Base-by-base conservation (phyloP, 225 moss, liverwort and hornwort genomes). In the Thuidium tamariscinum region DNA sequence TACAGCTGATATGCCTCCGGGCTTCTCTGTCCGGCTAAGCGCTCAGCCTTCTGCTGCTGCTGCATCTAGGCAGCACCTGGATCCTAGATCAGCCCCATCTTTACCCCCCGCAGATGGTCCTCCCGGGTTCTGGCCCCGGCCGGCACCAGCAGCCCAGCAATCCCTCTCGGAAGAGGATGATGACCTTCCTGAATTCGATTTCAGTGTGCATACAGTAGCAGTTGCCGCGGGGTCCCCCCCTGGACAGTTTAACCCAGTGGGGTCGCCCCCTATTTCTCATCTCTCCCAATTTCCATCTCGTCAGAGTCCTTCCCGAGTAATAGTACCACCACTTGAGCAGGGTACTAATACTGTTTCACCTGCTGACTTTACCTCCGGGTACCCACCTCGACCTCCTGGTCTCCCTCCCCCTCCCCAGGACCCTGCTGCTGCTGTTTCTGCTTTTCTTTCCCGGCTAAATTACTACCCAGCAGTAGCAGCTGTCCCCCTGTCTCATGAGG, bases 171-270 rank as follows among this genome's bases (percentile, higher is more conserved):
- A 90, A 64, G 95, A 97, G 66, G 97, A 97, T 77, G 97, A 97
- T 86, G 97, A 97, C 85, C 96, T 96, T 85, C 97, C 96, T 54
- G 97, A 97, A 90, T 97, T 97, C 68, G 94, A 96, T 84, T 97
- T 96, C 88, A 92, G 94, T 77, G 85, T 86, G 23, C 96, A 95
- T 41, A 76, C 87, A 61, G 91, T 87, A 42, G 80, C 84, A 79
- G 88, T 59, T 61, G 62, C 75, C 30, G 80, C 75, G 62, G 81
- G 80, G 26, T 81, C 90, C 16, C 74, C 90, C 79, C 62, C 87
- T 86, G 62, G 83, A 42, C 89, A 89, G 42, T 84, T 89, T 18
- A 74, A 79, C 59, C 55, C 91, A 46, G 75, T 86, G 57, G 83
- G 86, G 30, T 82, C 81, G 30, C 69, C 83, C 37, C 79, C 81